Evolutionary conservation across 2,329 filamentous ascomycete species (phyloP).

Genomic region (Colletotrichum sp.): DNA sequence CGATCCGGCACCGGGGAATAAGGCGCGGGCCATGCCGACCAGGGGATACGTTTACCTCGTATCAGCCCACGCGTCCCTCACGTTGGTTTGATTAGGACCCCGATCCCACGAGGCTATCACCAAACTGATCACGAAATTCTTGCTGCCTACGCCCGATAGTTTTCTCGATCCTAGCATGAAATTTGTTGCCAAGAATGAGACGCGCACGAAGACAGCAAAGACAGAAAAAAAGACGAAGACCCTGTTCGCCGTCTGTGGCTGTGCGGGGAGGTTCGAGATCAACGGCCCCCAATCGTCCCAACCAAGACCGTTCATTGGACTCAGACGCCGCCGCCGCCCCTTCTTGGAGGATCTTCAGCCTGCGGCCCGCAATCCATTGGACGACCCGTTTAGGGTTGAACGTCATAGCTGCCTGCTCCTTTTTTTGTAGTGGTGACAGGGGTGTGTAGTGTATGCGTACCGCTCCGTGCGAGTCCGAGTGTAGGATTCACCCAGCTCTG

Average conservation of each 20-base stretch:
- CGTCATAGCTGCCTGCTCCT: constrained; percentile 2
- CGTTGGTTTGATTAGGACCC: neutral
- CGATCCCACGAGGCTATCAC: neutral
- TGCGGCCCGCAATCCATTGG: constrained; percentile 4
- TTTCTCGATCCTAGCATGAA: neutral
- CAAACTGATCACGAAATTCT: accelerated
- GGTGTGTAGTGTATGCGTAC: neutral
- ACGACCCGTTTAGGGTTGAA: neutral
- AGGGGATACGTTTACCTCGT: neutral
- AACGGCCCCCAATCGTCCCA: constrained; percentile 4
- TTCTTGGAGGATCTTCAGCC: neutral
- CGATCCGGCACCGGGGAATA: neutral
- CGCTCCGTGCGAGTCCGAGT: neutral
- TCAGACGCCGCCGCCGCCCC: neutral
- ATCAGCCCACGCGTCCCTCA: neutral
- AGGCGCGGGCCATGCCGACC: neutral
- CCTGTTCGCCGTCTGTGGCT: constrained; percentile 2
- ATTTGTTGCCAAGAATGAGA: neutral
- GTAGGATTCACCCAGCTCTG: neutral
- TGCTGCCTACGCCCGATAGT: neutral
- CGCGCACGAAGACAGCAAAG: neutral
- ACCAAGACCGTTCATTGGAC: neutral
- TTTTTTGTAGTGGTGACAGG: neutral
- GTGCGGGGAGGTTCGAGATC: constrained; percentile 5
- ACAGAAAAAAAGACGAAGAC: neutral